Evolutionary conservation across 129 eudicot species (phyloP).

Genomic region (Flaveria bidentis): DNA sequence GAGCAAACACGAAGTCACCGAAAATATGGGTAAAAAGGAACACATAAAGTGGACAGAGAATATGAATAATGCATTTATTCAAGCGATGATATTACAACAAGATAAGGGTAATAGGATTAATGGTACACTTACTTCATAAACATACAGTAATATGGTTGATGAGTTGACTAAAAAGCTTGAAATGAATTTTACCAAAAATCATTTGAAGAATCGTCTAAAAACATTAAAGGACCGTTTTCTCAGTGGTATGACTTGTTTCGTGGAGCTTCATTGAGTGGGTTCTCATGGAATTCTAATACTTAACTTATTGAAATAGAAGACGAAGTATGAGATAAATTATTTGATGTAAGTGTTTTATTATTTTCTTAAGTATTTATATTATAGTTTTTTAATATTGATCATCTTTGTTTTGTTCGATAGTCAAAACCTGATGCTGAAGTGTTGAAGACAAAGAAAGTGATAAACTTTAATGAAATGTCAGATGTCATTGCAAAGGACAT

Average conservation of each 20-base stretch:
- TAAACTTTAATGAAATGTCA: not conserved
- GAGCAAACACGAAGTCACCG: too few species aligned
- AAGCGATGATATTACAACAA: not conserved
- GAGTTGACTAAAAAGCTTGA: not conserved
- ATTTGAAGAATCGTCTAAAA: not conserved
- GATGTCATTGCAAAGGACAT: not conserved
- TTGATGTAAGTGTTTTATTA: too few species aligned
- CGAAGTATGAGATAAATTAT: too few species aligned
- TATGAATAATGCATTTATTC: slow-evolving; percentile 2
- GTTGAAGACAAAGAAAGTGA: not conserved
- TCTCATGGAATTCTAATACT: too few species aligned
- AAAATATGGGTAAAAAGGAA: not conserved
- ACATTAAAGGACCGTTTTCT: not conserved
- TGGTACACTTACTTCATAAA: not conserved
- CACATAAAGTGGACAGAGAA: not conserved
- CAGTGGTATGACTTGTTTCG: not conserved
- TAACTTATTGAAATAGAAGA: too few species aligned
- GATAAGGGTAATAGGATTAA: not conserved
- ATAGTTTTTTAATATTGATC: not conserved
- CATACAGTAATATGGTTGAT: not conserved
- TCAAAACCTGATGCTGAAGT: not conserved
- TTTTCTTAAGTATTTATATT: not conserved
- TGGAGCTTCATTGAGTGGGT: too few species aligned
- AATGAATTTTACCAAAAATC: not conserved
- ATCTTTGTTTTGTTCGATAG: not conserved